phyloP scores from a whole-genome alignment of 495 filamentous ascomycete species.

The Lichenothelia convexa region DNA sequence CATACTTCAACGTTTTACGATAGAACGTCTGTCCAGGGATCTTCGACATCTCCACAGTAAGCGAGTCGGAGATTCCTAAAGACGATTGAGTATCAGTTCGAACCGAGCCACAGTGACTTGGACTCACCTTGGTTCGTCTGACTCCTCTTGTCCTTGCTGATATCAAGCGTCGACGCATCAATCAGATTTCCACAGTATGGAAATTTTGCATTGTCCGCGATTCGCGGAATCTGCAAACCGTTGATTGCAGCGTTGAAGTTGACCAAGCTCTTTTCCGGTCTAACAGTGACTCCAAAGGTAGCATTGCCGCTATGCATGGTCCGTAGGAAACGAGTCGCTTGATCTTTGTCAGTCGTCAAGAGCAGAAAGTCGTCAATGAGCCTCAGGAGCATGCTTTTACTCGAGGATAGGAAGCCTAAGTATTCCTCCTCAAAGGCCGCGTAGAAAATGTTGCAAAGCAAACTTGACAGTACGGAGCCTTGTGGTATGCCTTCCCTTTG shows the following conservation, averaged over 20 bases:
- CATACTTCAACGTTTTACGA: constrained; percentile 51
- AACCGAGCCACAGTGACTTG: neutral
- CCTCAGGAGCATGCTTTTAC: constrained; percentile 51
- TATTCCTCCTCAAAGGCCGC: constrained; percentile 57
- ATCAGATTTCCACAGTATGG: constrained; percentile 79
- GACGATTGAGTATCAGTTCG: constrained; percentile 13
- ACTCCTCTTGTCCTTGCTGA: constrained; percentile 41
- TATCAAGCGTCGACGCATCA: constrained; percentile 55
- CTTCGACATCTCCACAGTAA: constrained; percentile 59
- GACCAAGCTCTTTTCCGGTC: constrained; percentile 58
- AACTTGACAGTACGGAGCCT: constrained; percentile 68
- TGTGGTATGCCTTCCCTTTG: constrained; percentile 86
- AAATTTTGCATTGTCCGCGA: constrained; percentile 36
- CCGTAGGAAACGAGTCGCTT: constrained; percentile 52
- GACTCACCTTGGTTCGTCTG: constrained; percentile 28
- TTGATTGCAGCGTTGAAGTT: constrained; percentile 59
- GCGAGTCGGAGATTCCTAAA: constrained; percentile 34
- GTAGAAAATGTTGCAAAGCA: constrained; percentile 90
- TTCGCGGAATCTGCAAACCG: constrained; percentile 32
- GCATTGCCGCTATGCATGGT: constrained; percentile 64
- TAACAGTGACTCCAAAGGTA: constrained; percentile 64
- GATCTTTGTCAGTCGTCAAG: constrained; percentile 46
- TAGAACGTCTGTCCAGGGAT: constrained; percentile 56
- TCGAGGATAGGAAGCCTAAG: constrained; percentile 42
- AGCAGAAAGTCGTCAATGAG: constrained; percentile 87